Base-by-base conservation (phyloP, 2,329 filamentous ascomycete species). In the Fusarium transvaalense region DNA sequence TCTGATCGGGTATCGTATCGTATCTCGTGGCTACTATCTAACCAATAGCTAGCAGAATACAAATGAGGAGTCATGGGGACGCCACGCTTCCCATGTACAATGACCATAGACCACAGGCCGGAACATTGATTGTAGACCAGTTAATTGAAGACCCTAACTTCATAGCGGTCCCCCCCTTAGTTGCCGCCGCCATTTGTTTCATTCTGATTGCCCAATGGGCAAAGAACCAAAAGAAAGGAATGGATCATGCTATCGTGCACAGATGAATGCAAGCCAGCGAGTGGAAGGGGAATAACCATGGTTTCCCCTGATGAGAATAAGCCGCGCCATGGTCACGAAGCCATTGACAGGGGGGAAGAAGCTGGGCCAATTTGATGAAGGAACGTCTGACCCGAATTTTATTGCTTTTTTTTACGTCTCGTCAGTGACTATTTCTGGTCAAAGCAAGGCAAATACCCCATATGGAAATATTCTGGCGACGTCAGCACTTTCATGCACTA, bases 141-240 rank as follows among this genome's bases (percentile, higher is more conserved):
- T 41, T 51, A 17, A 29, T 45, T 19, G 10, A 38, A 41, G 32
- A 21, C 46, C 39, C 45, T 37, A 58, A 37, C 34, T 42, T 23
- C 37, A 17, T 25, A 50, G n/a, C 37, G 27, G 41, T 35, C 56
- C 10, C 25, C 23, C 23, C 54, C 31, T 59, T 71, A 71, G 68
- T 48, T 71, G 68, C 68, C 69, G 67, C 56, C 64, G 54, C 56
- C 55, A 56, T 61, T 64, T 71, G 68, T 71, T 69, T 69, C 71
- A 62, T 57, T 66, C 32, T 73, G 62, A 71, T 73, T 74, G 62
- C 66, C 69, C 70, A 68, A 73, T 66, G 56, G 31, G 41, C 31
- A 35, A 51, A 51, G 23, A 25, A 45, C 13, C 51, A 47, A 54
- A 59, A 41, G 43, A 45, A 56, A 56, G 66, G 56, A 56, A 56